phyloP scores from a whole-genome alignment of 2,329 filamentous ascomycete genomes.

The Paraconiothyrium brasiliense region DNA sequence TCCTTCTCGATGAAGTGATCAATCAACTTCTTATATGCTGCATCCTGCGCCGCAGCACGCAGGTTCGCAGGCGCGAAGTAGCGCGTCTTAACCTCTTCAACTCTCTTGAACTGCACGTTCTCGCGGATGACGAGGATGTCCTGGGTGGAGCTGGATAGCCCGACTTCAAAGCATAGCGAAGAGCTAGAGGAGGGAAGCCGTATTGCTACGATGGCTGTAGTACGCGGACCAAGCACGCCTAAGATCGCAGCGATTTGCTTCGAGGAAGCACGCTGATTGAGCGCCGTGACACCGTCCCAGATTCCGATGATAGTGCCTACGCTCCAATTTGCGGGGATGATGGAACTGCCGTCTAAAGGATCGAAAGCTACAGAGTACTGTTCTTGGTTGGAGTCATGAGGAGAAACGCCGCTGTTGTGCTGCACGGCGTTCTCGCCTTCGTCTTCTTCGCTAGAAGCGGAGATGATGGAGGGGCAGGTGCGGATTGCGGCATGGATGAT shows the following conservation, averaged over 20 bases:
- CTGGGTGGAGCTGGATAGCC: conserved; percentile 38
- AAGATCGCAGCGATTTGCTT: conserved; percentile 46
- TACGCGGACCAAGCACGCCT: conserved; percentile 46
- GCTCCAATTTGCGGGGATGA: conserved; percentile 54
- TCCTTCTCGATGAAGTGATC: conserved; percentile 60
- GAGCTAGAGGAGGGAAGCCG: conserved; percentile 54
- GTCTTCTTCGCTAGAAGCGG: conserved; percentile 71
- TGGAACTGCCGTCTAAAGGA: conserved; percentile 71
- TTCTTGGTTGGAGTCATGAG: conserved; percentile 37
- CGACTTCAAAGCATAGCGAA: conserved; percentile 62
- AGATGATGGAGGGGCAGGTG: conserved; percentile 61
- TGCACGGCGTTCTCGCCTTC: conserved; percentile 57
- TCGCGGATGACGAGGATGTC: conserved; percentile 55
- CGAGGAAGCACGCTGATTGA: conserved; percentile 28
- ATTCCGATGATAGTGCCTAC: conserved; percentile 67
- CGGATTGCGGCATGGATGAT: conserved; percentile 65
- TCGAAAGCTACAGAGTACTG: conserved; percentile 70
- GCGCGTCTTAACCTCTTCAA: conserved; percentile 52
- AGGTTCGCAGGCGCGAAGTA: conserved; percentile 73
- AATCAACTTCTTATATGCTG: conserved; percentile 61
- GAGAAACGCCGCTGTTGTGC: conserved; percentile 15
- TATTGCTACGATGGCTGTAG: conserved; percentile 63
- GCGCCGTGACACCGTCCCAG: conserved; percentile 52
- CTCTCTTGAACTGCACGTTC: conserved; percentile 49
- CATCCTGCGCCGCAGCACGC: conserved; percentile 63